Conservation (phyloP, 2,329 filamentous ascomycete genomes). For the Ophiostoma triangulosporum region DNA sequence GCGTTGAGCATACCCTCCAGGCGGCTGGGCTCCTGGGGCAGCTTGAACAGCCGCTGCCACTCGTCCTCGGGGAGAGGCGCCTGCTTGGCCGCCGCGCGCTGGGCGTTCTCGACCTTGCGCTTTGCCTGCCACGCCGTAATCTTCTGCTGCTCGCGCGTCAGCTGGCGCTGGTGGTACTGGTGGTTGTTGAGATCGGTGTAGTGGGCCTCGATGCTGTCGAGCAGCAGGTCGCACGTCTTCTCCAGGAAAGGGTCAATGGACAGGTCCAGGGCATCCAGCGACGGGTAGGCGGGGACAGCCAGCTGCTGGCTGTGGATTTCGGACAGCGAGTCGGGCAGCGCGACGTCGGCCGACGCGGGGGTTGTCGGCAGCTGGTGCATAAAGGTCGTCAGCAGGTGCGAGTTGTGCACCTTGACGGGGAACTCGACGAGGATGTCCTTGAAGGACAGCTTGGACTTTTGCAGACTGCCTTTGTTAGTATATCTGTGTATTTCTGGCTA, state of each 20-base stretch:
- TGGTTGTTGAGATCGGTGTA: conserved; percentile 99
- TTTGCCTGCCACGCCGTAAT: conserved; percentile 94
- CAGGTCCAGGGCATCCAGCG: conserved; percentile 79
- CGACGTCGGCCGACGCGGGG: conserved; percentile 49
- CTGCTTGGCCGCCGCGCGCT: conserved; percentile 76
- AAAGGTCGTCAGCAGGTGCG: conserved; percentile 88
- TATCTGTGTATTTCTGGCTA: too few species aligned
- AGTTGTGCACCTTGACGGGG: conserved; percentile 86
- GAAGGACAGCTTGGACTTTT: conserved; percentile 88
- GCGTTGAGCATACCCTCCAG: conserved; percentile 91
- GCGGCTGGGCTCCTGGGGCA: conserved; percentile 85
- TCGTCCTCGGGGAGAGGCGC: conserved; percentile 84
- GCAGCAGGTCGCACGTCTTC: conserved; percentile 91
- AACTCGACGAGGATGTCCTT: conserved; percentile 88
- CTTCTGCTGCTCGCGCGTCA: conserved; percentile 89
- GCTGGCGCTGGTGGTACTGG: conserved; percentile 86
- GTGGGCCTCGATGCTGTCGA: conserved; percentile 94
- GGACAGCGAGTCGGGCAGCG: conserved; percentile 65
- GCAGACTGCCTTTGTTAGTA: conserved; percentile 46
- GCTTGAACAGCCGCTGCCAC: conserved; percentile 96
- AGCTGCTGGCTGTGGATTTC: conserved; percentile 57
- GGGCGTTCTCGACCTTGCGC: conserved; percentile 89
- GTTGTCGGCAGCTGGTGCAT: conserved; percentile 76
- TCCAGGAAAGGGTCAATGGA: conserved; percentile 95
- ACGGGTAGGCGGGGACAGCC: conserved; percentile 62